These are phyloP conservation scores for Microdochium bolleyi DNA, from an alignment of 2,329 filamentous ascomycete genomes.

Conservation along the genomic window DNA sequence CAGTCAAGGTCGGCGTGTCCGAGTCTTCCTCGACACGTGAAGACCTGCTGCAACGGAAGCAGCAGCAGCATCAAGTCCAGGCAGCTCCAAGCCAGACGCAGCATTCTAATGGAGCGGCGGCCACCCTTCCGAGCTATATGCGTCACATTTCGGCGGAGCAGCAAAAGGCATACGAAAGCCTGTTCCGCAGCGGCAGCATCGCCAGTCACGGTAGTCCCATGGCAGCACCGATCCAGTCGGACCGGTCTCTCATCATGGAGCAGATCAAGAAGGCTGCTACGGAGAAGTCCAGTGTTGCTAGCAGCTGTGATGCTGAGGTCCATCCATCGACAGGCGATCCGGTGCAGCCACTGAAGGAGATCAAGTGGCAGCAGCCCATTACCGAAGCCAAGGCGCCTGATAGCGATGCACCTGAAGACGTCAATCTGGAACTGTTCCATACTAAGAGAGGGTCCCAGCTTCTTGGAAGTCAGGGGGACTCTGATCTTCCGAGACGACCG, in stretches of 20 bases:
- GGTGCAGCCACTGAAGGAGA: neutral
- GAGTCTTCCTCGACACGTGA: too few species aligned
- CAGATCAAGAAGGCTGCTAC: neutral
- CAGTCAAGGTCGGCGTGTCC: too few species aligned
- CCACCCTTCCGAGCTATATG: neutral
- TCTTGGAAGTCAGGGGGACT: conserved; percentile 21
- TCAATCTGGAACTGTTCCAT: conserved; percentile 41
- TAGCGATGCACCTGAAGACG: conserved; percentile 25
- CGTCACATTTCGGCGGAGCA: neutral
- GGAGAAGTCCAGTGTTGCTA: neutral
- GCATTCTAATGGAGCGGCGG: too few species aligned
- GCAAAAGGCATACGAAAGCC: neutral
- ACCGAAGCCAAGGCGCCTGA: conserved; percentile 7
- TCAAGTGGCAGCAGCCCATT: conserved; percentile 1
- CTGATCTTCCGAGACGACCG: conserved; percentile 8
- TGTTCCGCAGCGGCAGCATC: neutral
- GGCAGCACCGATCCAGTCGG: neutral
- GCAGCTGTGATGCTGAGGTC: neutral
- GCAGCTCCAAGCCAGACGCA: too few species aligned
- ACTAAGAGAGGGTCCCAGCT: conserved; percentile 36
- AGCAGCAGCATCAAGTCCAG: too few species aligned
- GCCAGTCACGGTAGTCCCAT: neutral
- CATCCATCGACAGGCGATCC: conserved; percentile 1
- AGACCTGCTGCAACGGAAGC: too few species aligned
- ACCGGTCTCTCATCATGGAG: neutral